A percentile compares a stretch with the other conserved stretches of the same genome.
Conservation (phyloP, 257 asterid species). For the Rehmannia glutinosa region DNA sequence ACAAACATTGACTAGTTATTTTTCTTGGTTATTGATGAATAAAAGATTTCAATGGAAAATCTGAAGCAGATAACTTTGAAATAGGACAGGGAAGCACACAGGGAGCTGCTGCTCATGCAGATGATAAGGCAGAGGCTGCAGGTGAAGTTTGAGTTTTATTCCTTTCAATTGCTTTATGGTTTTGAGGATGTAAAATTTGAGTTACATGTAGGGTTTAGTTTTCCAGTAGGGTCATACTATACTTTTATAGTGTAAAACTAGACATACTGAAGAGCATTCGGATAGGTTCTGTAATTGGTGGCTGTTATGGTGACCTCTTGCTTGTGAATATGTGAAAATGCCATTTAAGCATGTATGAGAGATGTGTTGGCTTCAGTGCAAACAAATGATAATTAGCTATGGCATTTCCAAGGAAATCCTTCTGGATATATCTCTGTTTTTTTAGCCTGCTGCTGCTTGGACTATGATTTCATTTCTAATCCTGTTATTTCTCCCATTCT, state of each 20-base stretch:
- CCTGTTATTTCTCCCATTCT: constrained; percentile 17
- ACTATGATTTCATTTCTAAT: constrained; percentile 5
- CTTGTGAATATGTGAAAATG: background rate
- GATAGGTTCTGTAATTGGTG: background rate
- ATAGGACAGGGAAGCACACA: constrained; percentile 33
- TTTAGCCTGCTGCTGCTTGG: constrained; percentile 10
- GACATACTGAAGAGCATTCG: background rate
- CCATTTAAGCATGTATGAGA: background rate
- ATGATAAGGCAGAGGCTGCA: constrained; percentile 28
- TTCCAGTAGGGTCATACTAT: background rate
- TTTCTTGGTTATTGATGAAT: constrained; percentile 20
- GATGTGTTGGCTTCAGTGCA: background rate
- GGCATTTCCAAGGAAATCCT: background rate
- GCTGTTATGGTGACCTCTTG: constrained; percentile 9
- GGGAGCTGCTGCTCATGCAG: constrained; percentile 29
- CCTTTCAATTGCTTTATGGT: constrained; percentile 11
- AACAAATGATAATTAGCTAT: constrained; percentile 3
- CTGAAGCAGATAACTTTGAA: constrained; percentile 37
- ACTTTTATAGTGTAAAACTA: background rate
- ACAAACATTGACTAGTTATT: background rate
- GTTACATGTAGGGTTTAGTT: background rate
- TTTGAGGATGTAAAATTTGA: constrained; percentile 13
- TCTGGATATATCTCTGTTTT: background rate
- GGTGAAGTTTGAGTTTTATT: constrained; percentile 23
- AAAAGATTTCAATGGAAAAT: constrained; percentile 35